Evolutionary conservation across 805 yeast species (phyloP).

Genomic region (Suhomyces emberorum): DNA sequence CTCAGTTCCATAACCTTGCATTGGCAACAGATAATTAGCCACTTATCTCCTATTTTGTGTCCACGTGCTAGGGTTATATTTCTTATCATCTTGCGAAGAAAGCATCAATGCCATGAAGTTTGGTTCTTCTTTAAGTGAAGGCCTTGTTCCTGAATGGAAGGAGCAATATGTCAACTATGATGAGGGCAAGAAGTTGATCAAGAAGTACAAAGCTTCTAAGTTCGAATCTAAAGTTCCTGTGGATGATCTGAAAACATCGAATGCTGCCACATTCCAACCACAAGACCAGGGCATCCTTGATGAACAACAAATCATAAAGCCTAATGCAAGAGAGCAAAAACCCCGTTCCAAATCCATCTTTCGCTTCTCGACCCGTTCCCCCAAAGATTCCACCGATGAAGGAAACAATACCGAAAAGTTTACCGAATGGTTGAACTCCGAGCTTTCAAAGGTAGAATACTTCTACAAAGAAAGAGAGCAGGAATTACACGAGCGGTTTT

Average conservation of each 20-base stretch:
- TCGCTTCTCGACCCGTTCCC: slow-evolving; percentile 17
- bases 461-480: slow-evolving; percentile 63
- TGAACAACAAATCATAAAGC: background rate
- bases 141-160: slow-evolving; percentile 85
- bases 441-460: slow-evolving; percentile 54
- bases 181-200: slow-evolving; percentile 52
- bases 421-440: slow-evolving; percentile 62
- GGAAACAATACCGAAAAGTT: slow-evolving; percentile 47
- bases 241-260: slow-evolving; percentile 18
- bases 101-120: slow-evolving; percentile 67
- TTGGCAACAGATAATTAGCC: no score
- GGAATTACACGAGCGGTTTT: slow-evolving; percentile 56
- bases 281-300: background rate
- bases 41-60: no score
- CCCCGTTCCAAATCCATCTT: slow-evolving; percentile 19
- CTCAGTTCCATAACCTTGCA: no score
- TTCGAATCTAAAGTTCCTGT: slow-evolving; percentile 1
- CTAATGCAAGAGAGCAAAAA: background rate
- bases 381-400: slow-evolving; percentile 18
- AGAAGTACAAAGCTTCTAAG: slow-evolving; percentile 24
- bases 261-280: slow-evolving; percentile 7
- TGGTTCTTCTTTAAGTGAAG: slow-evolving; percentile 62
- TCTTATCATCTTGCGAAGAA: no score
- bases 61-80: no score
- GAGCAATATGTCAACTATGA: slow-evolving; percentile 75